Evolutionary conservation across 2,329 filamentous ascomycete species (phyloP).

Genomic region (Fusarium staphyleae): DNA sequence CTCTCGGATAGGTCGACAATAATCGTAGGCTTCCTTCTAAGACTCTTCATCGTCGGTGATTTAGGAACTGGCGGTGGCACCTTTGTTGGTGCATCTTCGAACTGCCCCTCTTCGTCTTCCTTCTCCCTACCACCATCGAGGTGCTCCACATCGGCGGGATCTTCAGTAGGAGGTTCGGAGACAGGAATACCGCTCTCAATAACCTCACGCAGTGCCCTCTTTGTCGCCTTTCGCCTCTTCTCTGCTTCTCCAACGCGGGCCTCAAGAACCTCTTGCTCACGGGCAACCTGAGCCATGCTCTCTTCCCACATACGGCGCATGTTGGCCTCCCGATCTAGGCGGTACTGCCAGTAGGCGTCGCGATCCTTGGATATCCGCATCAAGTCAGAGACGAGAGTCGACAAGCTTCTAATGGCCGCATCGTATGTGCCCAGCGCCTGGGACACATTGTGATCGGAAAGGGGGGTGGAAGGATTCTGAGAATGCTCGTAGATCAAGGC

Average conservation of each 20-base stretch:
- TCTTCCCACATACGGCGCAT: constrained; percentile 98
- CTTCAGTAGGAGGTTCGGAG: constrained; percentile 42
- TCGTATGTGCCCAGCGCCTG: constrained; percentile 88
- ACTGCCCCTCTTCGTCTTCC: constrained; percentile 32
- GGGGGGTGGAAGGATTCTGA: constrained; percentile 71
- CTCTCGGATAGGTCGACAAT: constrained; percentile 80
- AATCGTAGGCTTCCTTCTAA: constrained; percentile 67
- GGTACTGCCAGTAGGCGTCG: constrained; percentile 96
- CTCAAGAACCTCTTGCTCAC: constrained; percentile 91
- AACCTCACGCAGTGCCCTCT: constrained; percentile 86
- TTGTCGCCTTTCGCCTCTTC: constrained; percentile 86
- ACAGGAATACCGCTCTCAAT: constrained; percentile 63
- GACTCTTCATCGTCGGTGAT: constrained; percentile 41
- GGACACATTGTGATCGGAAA: constrained; percentile 78
- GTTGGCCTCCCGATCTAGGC: constrained; percentile 88
- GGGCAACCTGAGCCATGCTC: constrained; percentile 96
- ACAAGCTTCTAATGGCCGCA: constrained; percentile 85
- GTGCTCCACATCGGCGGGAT: constrained; percentile 44
- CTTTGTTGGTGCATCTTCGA: constrained; percentile 33
- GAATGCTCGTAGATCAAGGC: constrained; percentile 74
- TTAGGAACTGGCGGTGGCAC: constrained; percentile 14
- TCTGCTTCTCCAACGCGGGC: constrained; percentile 88
- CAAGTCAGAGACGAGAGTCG: constrained; percentile 83
- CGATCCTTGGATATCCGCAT: constrained; percentile 92
- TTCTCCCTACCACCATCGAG: constrained; percentile 37